These are phyloP conservation scores for Cercospora brassicicola DNA, from an alignment of 2,329 filamentous ascomycete genomes.

Conservation along the genomic window DNA sequence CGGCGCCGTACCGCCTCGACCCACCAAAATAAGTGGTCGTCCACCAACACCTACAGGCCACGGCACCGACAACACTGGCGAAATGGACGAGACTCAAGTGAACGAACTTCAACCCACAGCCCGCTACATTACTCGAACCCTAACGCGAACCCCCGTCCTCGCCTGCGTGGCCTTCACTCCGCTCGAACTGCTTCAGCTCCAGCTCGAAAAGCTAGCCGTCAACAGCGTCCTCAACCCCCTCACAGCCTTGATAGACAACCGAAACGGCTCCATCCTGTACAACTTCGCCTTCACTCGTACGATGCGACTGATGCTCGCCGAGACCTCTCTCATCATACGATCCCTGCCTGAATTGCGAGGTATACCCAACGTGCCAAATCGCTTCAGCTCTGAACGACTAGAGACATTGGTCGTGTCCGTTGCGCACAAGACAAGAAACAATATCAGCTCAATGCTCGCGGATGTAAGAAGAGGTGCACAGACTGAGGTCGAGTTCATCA, in stretches of 20 bases:
- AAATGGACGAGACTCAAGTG: slow-evolving; percentile 17
- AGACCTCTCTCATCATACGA: slow-evolving; percentile 71
- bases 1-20: slow-evolving; percentile 50
- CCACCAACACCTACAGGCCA: slow-evolving; percentile 20
- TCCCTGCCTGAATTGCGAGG: slow-evolving; percentile 71
- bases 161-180: slow-evolving; percentile 60
- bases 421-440: slow-evolving; percentile 55
- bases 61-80: slow-evolving; percentile 19
- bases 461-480: slow-evolving; percentile 60
- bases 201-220: slow-evolving; percentile 76
- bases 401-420: slow-evolving; percentile 60
- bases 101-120: slow-evolving; percentile 42
- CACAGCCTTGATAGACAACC: slow-evolving; percentile 73
- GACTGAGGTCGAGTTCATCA: slow-evolving; percentile 81
- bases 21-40: neutral
- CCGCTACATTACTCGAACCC: slow-evolving; percentile 63
- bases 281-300: slow-evolving; percentile 66
- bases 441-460: slow-evolving; percentile 66
- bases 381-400: slow-evolving; percentile 63
- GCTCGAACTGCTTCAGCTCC: slow-evolving; percentile 65
- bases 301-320: slow-evolving; percentile 69
- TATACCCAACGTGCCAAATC: slow-evolving; percentile 59
- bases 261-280: slow-evolving; percentile 68
- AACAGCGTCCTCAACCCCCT: slow-evolving; percentile 77
- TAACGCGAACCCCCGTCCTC: slow-evolving; percentile 64